Percentiles rank a stretch among this genome's conserved stretches.
These are phyloP conservation scores for Ambrosia trifida DNA, from an alignment of 129 eudicot genomes.

Conservation along the genomic window DNA sequence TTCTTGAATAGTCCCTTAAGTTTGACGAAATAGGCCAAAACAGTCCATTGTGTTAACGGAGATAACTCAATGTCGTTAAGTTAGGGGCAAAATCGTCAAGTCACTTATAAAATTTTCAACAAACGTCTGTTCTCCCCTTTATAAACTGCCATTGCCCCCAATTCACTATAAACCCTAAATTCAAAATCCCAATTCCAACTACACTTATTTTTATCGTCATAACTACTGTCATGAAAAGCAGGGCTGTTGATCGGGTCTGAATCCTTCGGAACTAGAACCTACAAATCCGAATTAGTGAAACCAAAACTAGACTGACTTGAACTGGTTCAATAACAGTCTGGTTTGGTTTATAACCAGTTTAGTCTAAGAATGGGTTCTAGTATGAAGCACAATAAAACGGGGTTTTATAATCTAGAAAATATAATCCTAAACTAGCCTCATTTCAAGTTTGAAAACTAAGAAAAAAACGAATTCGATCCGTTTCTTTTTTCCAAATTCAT, in stretches of 20 bases:
- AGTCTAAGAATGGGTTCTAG: not conserved
- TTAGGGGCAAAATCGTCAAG: too few relatives aligned
- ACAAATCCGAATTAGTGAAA: not conserved
- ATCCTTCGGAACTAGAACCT: not conserved
- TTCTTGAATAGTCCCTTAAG: too few relatives aligned
- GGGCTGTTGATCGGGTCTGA: not conserved
- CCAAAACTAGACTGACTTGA: not conserved
- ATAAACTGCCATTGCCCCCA: too few relatives aligned
- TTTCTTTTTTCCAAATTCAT: not conserved
- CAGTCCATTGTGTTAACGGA: too few relatives aligned
- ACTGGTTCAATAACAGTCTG: not conserved
- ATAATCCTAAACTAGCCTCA: not conserved
- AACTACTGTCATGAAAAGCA: slow-evolving; percentile 2
- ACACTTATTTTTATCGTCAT: slow-evolving; percentile 4
- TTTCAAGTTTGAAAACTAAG: not conserved
- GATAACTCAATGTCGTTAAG: too few relatives aligned
- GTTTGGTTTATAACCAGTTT: not conserved
- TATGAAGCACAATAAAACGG: not conserved
- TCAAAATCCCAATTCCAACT: slow-evolving; percentile 9
- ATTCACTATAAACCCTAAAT: too few relatives aligned
- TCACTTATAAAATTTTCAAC: too few relatives aligned
- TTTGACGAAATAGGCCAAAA: too few relatives aligned
- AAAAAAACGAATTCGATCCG: too few relatives aligned
- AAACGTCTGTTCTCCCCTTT: too few relatives aligned
- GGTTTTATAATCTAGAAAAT: not conserved